Base-by-base conservation (phyloP, 306 rosid genomes). In the Lithocarpus polystachyus region DNA sequence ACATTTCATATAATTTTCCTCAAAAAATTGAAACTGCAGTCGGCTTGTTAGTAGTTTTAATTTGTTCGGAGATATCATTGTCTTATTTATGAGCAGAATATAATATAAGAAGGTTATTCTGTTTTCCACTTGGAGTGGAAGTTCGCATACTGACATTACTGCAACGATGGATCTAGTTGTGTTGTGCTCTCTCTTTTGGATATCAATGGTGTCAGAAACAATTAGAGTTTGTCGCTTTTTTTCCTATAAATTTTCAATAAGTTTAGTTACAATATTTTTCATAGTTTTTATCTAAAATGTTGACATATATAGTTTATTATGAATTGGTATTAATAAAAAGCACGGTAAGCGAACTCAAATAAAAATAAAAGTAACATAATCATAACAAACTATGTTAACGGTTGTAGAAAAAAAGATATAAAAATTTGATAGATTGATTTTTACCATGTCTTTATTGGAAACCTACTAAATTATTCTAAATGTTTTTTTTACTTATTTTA, bases 1-100 rank as follows among this genome's bases (percentile, higher is more conserved):
- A 4, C 5, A n/a, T 24, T 52, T 40, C 24, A 37, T 28, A 26
- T 43, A 14, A n/a, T 48, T 26, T 71, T 43, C 29, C 24, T 77
- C 35, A 20, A 35, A 31, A 20, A 4, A 8, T 33, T 4, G 7
- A 28, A 72, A 72, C 29, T 74, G 17, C 22, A 59, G 76, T 77
- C 74, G 80, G 68, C 33, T 72, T 79, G 86, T 52, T 78, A 72
- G 84, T 35, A 8, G 45, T 40, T 40, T 40, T 40, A 40, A 40
- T 86, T 68, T 71, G 57, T 68, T 74, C 43, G 59, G 77, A 57
- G 68, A 75, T 55, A 72, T 57, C 73, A 29, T 64, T 72, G 31
- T 73, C 29, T 54, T 68, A 17, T 59, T 68, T 73, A 5, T 6
- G 43, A 19, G 23, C 35, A 37, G 26, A 74, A 33, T 35, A 18